A percentile compares a stretch with the other conserved stretches of the same genome.
These are phyloP conservation scores for Dactylellina sp. DNA, from an alignment of 2,329 filamentous ascomycete genomes.

Conservation along the genomic window DNA sequence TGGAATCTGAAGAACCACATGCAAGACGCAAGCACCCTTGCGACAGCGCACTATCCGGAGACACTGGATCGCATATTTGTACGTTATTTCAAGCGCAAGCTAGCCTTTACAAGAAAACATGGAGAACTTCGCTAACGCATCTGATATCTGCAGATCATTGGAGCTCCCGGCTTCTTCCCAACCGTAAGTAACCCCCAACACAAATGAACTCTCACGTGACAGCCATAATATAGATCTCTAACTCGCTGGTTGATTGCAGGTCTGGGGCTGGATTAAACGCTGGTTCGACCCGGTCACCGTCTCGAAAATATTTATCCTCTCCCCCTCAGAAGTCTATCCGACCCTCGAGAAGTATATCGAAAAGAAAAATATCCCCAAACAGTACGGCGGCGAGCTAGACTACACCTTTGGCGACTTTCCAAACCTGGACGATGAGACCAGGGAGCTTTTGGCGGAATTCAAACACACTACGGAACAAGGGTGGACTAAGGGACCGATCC, in stretches of 20 bases:
- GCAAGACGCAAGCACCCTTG: constrained; percentile 88
- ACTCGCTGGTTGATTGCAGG: constrained; percentile 15
- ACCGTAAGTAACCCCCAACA: constrained; percentile 69
- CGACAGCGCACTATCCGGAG: constrained; percentile 94
- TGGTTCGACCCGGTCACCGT: constrained; percentile 96
- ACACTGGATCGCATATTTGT: constrained; percentile 83
- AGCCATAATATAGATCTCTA: constrained; percentile 2
- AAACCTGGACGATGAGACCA: constrained; percentile 72
- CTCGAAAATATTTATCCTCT: constrained; percentile 94
- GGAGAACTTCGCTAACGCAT: constrained; percentile 19
- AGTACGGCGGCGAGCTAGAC: constrained; percentile 87
- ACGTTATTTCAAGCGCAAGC: constrained; percentile 64
- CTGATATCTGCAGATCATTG: constrained; percentile 74
- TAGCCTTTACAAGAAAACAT: background rate
- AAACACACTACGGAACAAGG: constrained; percentile 31
- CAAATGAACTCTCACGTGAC: background rate
- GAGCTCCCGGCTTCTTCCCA: constrained; percentile 88
- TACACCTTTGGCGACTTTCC: constrained; percentile 82
- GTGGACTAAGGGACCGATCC: constrained; percentile 38
- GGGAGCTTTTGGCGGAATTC: constrained; percentile 28
- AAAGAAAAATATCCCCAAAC: constrained; percentile 82
- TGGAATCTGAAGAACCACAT: constrained; percentile 95
- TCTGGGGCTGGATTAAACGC: constrained; percentile 94
- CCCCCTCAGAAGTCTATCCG: constrained; percentile 76
- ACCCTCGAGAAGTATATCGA: constrained; percentile 87